Evolutionary conservation across 208 protist genomes (phyloP), one percentile per base, ranked within the genome.

Genomic region (Leishmania tropica): DNA sequence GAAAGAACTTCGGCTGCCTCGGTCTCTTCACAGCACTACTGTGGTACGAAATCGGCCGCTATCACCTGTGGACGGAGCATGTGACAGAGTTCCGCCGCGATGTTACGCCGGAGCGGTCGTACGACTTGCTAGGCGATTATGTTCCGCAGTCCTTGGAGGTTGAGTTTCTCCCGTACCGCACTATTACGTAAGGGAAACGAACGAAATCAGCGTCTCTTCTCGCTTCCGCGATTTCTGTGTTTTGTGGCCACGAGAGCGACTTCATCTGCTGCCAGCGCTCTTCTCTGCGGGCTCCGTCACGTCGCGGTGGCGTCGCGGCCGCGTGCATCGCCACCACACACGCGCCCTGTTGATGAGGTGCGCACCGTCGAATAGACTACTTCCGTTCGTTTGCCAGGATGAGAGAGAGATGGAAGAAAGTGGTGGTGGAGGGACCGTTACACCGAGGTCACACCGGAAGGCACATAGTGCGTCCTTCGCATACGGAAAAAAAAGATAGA

Each of bases 31-130:
- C 72, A 35, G 40, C 62, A 31, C 83, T 97, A 28, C 89, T 95
- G 85, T 97, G 94, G 94, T 97, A 97, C 76, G 94, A 97, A 70
- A 80, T 96, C 7, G 94, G 94, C 5, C 87, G 94, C 68, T 96
- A 90, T 67, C 94, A 97, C 73, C 72, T 96, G 4, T 97, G 94
- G 94, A 72, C 88, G 10, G 94, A 96, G 74, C 79, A 97, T 83
- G 86, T 80, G 17, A 88, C 85, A 7, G 92, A 97, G 86, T 90
- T 95, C 73, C 82, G 87, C 28, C 84, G 86, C 1, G 89, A 90
- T 48, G 82, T 93, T 0, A 89, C 89, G 11, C 92, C 92, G 42
- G 86, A 95, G 83, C 86, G 88, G 45, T 89, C 87, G n/a, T 92
- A 89, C 71, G 78, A 95, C 78, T 73, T 97, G 28, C 83, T 97